Evolutionary conservation across 2,329 filamentous ascomycete genomes (phyloP).

Genomic region (Colletotrichum ledebouriae): DNA sequence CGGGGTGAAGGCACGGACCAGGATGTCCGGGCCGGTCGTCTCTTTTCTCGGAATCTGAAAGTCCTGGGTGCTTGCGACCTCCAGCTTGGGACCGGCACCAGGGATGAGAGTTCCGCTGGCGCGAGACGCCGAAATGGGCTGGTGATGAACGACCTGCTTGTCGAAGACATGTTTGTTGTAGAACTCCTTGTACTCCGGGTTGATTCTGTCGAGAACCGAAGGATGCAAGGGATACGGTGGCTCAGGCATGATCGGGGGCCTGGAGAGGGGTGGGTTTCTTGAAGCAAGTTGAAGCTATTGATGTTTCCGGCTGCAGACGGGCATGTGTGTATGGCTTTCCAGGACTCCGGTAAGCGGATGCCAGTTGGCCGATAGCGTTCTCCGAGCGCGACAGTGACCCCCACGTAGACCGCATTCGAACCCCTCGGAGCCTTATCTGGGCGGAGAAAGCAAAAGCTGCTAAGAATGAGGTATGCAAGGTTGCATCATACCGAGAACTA

Average conservation of each 20-base stretch:
- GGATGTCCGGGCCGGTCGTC: conserved; percentile 62
- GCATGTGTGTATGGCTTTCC: neutral
- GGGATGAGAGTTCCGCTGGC: conserved; percentile 65
- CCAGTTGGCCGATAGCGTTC: conserved; percentile 19
- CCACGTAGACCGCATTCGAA: conserved; percentile 4
- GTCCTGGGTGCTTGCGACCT: conserved; percentile 62
- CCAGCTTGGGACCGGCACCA: conserved; percentile 62
- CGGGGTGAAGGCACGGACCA: conserved; percentile 65
- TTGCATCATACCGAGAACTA: conserved; percentile 13
- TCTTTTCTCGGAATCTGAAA: conserved; percentile 57
- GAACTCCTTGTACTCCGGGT: conserved; percentile 65
- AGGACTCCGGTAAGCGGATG: conserved; percentile 14
- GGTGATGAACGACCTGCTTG: conserved; percentile 67
- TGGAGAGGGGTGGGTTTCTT: neutral
- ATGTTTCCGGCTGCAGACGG: neutral
- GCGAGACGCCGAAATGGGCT: conserved; percentile 65
- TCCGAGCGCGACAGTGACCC: conserved; percentile 18
- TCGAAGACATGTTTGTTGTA: conserved; percentile 65
- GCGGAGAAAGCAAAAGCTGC: neutral
- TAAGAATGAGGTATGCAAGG: neutral
- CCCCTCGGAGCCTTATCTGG: neutral
- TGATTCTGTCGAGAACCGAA: conserved; percentile 53
- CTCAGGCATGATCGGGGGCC: conserved; percentile 48
- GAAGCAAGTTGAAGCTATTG: neutral
- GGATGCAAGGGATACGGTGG: conserved; percentile 41